A percentile compares a stretch with the other conserved stretches of the same genome.
Conservation (phyloP, 257 asterid species). For the Asclepias syriaca region DNA sequence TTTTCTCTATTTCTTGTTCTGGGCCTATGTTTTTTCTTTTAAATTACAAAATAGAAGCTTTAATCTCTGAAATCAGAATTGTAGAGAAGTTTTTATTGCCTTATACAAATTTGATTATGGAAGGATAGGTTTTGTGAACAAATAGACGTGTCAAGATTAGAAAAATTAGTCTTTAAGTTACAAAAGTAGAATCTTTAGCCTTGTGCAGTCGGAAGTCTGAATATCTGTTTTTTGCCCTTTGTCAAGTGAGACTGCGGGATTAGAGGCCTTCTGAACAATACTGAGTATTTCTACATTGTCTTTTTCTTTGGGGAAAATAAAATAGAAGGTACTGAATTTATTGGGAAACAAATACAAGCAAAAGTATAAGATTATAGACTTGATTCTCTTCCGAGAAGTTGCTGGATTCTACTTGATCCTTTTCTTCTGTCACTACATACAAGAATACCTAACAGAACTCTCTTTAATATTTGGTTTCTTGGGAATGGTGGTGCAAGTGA, state of each 20-base stretch:
- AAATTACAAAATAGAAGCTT: not conserved
- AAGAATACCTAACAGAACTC: not conserved
- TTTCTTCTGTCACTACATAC: not conserved
- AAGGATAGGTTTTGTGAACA: not conserved
- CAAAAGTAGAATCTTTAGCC: not conserved
- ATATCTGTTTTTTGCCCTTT: not conserved
- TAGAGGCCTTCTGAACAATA: not conserved
- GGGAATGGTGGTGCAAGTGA: not conserved
- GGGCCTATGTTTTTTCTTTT: not conserved
- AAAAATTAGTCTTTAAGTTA: not conserved
- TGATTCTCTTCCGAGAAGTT: not conserved
- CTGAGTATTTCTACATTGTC: not conserved
- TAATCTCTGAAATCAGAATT: too few species aligned
- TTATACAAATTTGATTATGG: not conserved
- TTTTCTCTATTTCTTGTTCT: not conserved
- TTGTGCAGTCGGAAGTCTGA: not conserved
- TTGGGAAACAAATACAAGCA: not conserved
- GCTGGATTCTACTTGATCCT: not conserved
- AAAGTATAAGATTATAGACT: not conserved
- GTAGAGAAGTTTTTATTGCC: not conserved
- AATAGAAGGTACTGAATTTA: not conserved
- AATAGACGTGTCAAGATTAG: not conserved
- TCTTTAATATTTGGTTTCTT: not conserved
- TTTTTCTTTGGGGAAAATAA: not conserved
- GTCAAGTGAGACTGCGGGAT: not conserved